Evolutionary conservation across 1,139 yeast genomes (phyloP).

Genomic region (Scheffersomyces stambukii): DNA sequence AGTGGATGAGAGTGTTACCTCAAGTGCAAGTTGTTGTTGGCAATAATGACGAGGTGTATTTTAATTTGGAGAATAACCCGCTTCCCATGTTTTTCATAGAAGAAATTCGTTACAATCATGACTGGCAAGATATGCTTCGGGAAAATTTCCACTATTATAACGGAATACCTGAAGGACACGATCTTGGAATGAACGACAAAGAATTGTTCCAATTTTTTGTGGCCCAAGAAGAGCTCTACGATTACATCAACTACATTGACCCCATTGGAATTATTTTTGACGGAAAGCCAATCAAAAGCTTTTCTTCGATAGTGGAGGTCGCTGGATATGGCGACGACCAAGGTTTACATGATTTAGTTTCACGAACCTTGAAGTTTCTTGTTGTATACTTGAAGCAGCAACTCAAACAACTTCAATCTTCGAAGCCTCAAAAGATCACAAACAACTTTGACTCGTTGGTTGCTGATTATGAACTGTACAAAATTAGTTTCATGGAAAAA

Average conservation of each 20-base stretch:
- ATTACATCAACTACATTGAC: conserved; percentile 22
- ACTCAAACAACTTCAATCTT: conserved; percentile 1
- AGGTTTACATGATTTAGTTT: conserved; percentile 4
- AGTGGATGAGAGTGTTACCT: conserved; percentile 25
- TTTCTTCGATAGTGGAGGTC: conserved; percentile 2
- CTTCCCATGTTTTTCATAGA: conserved; percentile 15
- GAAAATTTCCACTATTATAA: conserved; percentile 9
- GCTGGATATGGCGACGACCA: conserved; percentile 6
- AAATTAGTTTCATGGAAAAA: conserved; percentile 2
- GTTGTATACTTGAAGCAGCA: conserved; percentile 5
- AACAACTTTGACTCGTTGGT: conserved; percentile 8
- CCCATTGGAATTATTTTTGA: conserved; percentile 17
- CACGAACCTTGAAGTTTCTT: conserved; percentile 6
- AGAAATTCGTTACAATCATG: conserved; percentile 12
- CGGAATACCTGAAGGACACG: conserved; percentile 7
- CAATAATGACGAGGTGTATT: conserved; percentile 11
- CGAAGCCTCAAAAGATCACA: not conserved
- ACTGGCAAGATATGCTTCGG: conserved; percentile 13
- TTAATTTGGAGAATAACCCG: conserved; percentile 15
- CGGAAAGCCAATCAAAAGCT: conserved; percentile 6
- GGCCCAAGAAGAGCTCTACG: conserved; percentile 23
- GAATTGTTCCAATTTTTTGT: conserved; percentile 14
- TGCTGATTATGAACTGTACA: conserved; percentile 4
- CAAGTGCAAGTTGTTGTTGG: conserved; percentile 17
- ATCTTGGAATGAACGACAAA: conserved; percentile 11